Evolutionary conservation across 2,329 filamentous ascomycete genomes (phyloP).

Genomic region (Sporothrix protearum): DNA sequence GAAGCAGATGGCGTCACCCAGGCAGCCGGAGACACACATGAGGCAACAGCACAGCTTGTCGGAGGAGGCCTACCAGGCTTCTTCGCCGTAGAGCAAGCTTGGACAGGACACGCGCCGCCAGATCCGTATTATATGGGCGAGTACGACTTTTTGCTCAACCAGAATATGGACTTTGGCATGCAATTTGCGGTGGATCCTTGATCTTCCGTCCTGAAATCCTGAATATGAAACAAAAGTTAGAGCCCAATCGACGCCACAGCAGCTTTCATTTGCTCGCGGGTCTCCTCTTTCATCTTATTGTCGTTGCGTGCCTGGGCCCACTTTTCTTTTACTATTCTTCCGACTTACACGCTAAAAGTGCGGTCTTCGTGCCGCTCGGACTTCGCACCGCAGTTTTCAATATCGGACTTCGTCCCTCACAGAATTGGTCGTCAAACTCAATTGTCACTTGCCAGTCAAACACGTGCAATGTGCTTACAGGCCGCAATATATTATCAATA

Average conservation of each 20-base stretch:
- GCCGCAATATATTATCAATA: not conserved
- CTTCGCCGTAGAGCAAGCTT: not conserved
- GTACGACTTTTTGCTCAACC: conserved; percentile 21
- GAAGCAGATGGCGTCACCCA: not conserved
- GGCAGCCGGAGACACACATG: not conserved
- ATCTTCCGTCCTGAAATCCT: not conserved
- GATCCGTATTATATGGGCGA: conserved; percentile 19
- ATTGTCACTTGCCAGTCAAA: not conserved
- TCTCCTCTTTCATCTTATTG: not conserved
- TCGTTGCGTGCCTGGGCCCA: not conserved
- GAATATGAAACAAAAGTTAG: no score
- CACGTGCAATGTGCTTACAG: not conserved
- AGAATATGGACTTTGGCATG: conserved; percentile 19
- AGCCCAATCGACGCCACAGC: not conserved
- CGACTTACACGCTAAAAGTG: conserved; percentile 1
- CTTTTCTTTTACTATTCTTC: not conserved
- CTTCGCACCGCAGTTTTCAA: not conserved
- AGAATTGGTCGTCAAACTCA: no score
- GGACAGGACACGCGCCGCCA: not conserved
- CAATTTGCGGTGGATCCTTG: conserved; percentile 2
- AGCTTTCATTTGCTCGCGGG: not conserved
- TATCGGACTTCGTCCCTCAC: not conserved
- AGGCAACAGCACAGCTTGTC: not conserved
- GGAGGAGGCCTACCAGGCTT: not conserved
- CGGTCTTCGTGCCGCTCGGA: conserved; percentile 9